A percentile compares a stretch with the other conserved stretches of the same genome.
These are phyloP conservation scores for Nitzschia putrida DNA, from an alignment of 108 stramenopile genomes.

Conservation along the genomic window DNA sequence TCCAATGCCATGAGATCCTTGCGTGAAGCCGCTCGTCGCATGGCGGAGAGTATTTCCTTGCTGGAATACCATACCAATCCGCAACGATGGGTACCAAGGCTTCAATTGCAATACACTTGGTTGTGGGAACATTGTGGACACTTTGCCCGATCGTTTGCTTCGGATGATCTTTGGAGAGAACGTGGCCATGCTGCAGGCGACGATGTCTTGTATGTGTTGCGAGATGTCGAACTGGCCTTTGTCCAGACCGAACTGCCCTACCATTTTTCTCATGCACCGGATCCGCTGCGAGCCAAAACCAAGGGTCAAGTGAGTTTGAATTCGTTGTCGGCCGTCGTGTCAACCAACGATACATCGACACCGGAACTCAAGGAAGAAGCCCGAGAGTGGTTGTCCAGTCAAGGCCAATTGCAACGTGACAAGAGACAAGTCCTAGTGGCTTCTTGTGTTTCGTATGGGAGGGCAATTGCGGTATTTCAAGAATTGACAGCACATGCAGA, in stretches of 20 bases:
- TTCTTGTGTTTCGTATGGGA: conserved; percentile 66
- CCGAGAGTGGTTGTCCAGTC: conserved; percentile 42
- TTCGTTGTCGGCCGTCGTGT: conserved; percentile 22
- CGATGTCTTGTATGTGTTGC: conserved; percentile 43
- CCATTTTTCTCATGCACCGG: conserved; percentile 6
- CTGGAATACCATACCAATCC: conserved; percentile 36
- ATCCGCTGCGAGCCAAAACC: conserved; percentile 14
- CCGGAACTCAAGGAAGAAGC: conserved; percentile 41
- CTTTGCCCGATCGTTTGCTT: conserved; percentile 85
- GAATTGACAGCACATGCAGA: conserved; percentile 6
- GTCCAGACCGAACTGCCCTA: neutral
- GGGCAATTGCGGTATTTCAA: conserved; percentile 58
- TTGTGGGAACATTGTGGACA: conserved; percentile 87
- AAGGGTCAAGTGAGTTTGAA: conserved; percentile 28
- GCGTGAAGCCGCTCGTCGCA: conserved; percentile 56
- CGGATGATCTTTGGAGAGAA: conserved; percentile 77
- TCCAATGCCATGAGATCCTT: conserved; percentile 81
- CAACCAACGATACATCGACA: conserved; percentile 24
- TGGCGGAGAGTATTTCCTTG: conserved; percentile 57
- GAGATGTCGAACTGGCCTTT: conserved; percentile 50
- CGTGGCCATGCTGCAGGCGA: conserved; percentile 74
- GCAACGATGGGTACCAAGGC: conserved; percentile 35
- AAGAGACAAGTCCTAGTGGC: conserved; percentile 73
- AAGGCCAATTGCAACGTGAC: conserved; percentile 68
- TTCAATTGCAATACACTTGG: conserved; percentile 74